Evolutionary conservation across 371 early-diverging fungal genomes (phyloP).

Genomic region (Vairimorpha ceranae): DNA sequence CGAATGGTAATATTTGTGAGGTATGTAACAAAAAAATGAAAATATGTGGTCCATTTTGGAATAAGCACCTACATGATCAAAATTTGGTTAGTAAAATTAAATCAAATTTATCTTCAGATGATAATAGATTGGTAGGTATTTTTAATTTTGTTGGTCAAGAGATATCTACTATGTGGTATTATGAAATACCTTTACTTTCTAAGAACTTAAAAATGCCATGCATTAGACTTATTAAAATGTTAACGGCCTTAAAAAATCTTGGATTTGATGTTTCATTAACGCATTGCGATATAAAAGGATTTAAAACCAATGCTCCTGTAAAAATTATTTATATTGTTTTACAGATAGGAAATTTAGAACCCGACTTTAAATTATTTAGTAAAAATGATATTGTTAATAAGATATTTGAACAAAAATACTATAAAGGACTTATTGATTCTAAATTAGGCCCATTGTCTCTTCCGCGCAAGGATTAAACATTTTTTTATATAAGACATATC

Average conservation of each 20-base stretch:
- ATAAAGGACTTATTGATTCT: constrained; percentile 40
- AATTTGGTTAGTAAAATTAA: constrained; percentile 68
- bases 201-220: constrained; percentile 30
- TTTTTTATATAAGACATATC: too few species aligned
- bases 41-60: constrained; percentile 91
- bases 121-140: constrained; percentile 86
- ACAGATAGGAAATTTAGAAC: constrained; percentile 5
- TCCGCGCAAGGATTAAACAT: constrained; percentile 1
- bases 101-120: background rate
- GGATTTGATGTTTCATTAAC: constrained; percentile 81
- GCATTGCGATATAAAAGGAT: constrained; percentile 72
- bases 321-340: constrained; percentile 82
- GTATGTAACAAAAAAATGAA: constrained; percentile 61
- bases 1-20: constrained; percentile 36
- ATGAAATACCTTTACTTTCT: constrained; percentile 46
- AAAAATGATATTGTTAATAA: constrained; percentile 26
- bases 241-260: constrained; percentile 78
- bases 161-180: constrained; percentile 61
- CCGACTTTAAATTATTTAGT: background rate
- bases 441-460: constrained; percentile 35
- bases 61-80: constrained; percentile 71
- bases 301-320: constrained; percentile 89
- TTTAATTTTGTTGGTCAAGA: constrained; percentile 74
- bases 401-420: constrained; percentile 16
- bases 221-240: constrained; percentile 49